phyloP scores from a whole-genome alignment of 192 early-diverging fungal species.

The Entomortierella lignicola region DNA sequence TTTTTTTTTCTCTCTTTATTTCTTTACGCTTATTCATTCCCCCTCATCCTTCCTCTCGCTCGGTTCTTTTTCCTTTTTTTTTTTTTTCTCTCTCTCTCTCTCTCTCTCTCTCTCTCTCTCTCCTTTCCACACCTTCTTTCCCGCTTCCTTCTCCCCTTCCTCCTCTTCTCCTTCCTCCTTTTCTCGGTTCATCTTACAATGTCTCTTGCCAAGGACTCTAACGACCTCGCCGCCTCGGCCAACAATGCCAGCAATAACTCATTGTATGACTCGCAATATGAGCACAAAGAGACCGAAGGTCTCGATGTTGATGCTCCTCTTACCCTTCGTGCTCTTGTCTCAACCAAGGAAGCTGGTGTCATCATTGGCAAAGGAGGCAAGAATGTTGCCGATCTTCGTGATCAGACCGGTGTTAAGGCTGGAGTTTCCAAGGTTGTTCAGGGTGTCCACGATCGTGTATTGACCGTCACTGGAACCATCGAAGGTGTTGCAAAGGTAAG shows the following conservation, averaged over 20 bases:
- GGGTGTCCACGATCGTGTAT: constrained; percentile 74
- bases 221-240: constrained; percentile 37
- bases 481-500: constrained; percentile 74
- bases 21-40: constrained; percentile 16
- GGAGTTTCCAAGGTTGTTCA: constrained; percentile 88
- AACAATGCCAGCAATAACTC: constrained; percentile 12
- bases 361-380: constrained; percentile 89
- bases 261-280: constrained; percentile 23
- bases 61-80: too few species aligned
- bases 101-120: constrained; percentile 6
- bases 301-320: constrained; percentile 60
- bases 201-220: constrained; percentile 46
- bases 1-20: constrained; percentile 3
- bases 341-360: constrained; percentile 83
- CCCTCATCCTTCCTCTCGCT: not conserved
- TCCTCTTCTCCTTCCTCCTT: constrained; percentile 10
- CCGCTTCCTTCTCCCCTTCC: constrained; percentile 5
- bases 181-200: constrained; percentile 13
- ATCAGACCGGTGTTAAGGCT: constrained; percentile 82
- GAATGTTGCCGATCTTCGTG: constrained; percentile 89
- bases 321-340: constrained; percentile 70
- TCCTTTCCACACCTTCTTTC: not conserved
- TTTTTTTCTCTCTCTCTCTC: constrained; percentile 17
- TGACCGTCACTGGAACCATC: constrained; percentile 77
- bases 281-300: constrained; percentile 57